phyloP scores from a whole-genome alignment of 2,329 filamentous ascomycete species.

The Aspergillus flavus region DNA sequence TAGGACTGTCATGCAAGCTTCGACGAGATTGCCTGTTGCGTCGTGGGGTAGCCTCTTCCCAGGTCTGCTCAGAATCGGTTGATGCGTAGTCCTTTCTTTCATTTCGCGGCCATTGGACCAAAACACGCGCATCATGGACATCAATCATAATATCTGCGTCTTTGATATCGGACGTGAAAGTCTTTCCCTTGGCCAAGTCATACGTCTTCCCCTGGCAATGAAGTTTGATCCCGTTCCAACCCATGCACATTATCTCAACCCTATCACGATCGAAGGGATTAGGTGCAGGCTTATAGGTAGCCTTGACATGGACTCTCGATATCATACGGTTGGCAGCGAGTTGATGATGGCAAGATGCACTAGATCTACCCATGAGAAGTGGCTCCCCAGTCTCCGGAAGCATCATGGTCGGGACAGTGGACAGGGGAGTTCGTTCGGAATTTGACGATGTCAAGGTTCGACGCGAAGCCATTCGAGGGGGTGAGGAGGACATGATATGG shows the following conservation, averaged over 20 bases:
- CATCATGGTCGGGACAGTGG: conserved; percentile 78
- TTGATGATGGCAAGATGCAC: conserved; percentile 93
- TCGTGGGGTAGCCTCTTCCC: conserved; percentile 60
- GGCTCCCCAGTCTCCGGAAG: conserved; percentile 80
- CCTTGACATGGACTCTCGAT: conserved; percentile 90
- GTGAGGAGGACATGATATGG: conserved; percentile 85
- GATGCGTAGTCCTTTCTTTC: conserved; percentile 57
- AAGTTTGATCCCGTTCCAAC: conserved; percentile 93
- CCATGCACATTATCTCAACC: conserved; percentile 86
- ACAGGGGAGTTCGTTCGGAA: conserved; percentile 81
- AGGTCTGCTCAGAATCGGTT: conserved; percentile 67
- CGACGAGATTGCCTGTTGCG: conserved; percentile 33
- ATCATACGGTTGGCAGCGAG: conserved; percentile 89
- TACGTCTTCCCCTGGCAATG: conserved; percentile 88
- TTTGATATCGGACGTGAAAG: conserved; percentile 86
- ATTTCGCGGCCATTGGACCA: conserved; percentile 80
- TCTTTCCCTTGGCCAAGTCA: conserved; percentile 84
- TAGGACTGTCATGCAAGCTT: conserved; percentile 47
- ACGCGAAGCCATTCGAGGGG: conserved; percentile 61
- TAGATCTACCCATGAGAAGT: conserved; percentile 87
- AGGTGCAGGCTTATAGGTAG: conserved; percentile 73
- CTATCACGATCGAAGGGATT: conserved; percentile 71
- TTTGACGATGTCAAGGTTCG: conserved; percentile 59
- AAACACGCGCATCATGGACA: conserved; percentile 86
- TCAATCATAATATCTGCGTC: conserved; percentile 91